Evolutionary conservation across 371 early-diverging fungal genomes (phyloP).

Genomic region (Circinella umbellata): DNA sequence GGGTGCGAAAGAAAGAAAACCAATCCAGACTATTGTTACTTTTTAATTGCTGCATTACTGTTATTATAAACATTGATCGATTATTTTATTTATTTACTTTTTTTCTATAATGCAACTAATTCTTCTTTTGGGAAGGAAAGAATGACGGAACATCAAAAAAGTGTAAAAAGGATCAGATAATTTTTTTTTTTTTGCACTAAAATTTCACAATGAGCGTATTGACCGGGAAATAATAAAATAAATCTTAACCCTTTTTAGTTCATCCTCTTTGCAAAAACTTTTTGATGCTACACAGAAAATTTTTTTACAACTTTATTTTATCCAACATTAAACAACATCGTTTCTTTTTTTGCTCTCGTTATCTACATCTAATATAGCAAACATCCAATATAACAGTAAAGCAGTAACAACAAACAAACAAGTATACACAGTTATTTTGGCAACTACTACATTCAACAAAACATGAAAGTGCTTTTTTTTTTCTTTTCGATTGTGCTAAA

Average conservation of each 20-base stretch:
- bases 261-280: background rate
- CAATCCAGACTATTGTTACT: too few species aligned
- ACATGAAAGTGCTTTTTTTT: too few species aligned
- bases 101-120: background rate
- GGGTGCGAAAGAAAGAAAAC: background rate
- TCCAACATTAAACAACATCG: too few species aligned
- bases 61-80: background rate
- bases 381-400: too few species aligned
- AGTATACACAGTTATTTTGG: too few species aligned
- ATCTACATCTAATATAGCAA: too few species aligned
- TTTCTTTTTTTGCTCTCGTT: too few species aligned
- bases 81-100: background rate
- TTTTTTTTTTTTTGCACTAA: conserved; percentile 1
- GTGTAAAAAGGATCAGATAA: conserved; percentile 3
- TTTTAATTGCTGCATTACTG: too few species aligned
- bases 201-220: background rate
- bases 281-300: background rate
- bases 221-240: background rate
- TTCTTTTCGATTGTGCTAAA: too few species aligned
- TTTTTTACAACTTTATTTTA: too few species aligned
- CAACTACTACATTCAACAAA: too few species aligned
- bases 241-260: background rate
- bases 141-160: background rate
- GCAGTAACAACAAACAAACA: too few species aligned
- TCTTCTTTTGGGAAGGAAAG: background rate